Base-by-base conservation (phyloP, 1,139 yeast genomes). In the Candida buenavistaensis region DNA sequence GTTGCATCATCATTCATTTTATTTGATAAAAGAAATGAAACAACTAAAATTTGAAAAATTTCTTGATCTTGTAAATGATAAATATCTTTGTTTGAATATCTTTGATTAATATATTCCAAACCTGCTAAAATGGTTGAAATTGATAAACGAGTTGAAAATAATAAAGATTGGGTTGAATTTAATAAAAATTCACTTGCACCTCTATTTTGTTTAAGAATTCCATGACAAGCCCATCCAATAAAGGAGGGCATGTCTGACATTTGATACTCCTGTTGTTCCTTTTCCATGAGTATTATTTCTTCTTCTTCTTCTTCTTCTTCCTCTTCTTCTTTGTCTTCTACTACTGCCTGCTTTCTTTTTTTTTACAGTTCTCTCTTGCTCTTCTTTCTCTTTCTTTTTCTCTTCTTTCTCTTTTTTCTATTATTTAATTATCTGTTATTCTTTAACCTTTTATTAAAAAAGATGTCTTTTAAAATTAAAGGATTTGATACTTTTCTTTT, bases 1-100 rank as follows among this genome's bases (percentile, higher is more conserved):
- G 97, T 92, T 62, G 90, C 89, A 64, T 92, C 98, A 59, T 92
- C 97, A 55, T 90, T 89, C 58, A 89, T 87, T 62, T 92, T 92
- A 66, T 92, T 92, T 29, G 97, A 95, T 44, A 92, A 69, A 26
- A 92, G 76, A 31, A 92, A 71, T 1, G 95, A 75, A 20, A 84
- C 73, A 30, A 84, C 80, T 37, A 88, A 66, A 52, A 77, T 72
- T 45, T 78, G 72, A 50, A 83, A 86, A 38, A 82, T 74, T 17
- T 71, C 73, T 25, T 54, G 55, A 38, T 68, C 74, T 8, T 49
- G 35, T 37, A 68, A 40, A 8, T 11, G 9, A 55, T 72, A 40
- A 28, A 41, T 27, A 13, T 45, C 37, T 30, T 51, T 51, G 44
- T 55, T 40, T 23, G 67, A 51, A 47, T 57, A 70, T 22, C 76